phyloP scores from a whole-genome alignment of 176 grass and related monocot species.

The Triticum urartu region DNA sequence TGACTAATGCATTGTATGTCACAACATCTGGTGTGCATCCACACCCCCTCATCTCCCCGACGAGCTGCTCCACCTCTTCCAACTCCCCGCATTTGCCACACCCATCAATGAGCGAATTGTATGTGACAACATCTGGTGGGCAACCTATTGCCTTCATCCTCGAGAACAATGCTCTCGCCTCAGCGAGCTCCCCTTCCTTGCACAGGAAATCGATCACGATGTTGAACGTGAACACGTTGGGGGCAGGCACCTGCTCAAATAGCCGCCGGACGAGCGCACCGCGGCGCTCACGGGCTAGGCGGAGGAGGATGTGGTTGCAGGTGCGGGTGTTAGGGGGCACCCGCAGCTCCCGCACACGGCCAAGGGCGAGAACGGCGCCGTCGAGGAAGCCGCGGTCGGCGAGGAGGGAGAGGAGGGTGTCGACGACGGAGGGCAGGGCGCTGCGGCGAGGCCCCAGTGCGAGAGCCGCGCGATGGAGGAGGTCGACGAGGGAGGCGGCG shows the following conservation, averaged over 20 bases:
- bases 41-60: constrained; percentile 63
- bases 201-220: constrained; percentile 92
- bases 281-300: constrained; percentile 42
- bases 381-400: constrained; percentile 45
- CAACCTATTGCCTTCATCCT: constrained; percentile 79
- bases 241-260: constrained; percentile 57
- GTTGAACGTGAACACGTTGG: constrained; percentile 87
- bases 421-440: constrained; percentile 37
- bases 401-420: constrained; percentile 49
- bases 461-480: constrained; percentile 38
- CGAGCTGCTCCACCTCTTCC: constrained; percentile 55
- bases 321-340: constrained; percentile 76
- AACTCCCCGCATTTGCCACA: constrained; percentile 75
- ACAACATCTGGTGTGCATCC: constrained; percentile 66
- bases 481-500: constrained; percentile 47
- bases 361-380: constrained; percentile 52
- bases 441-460: constrained; percentile 32
- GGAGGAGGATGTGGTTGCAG: constrained; percentile 88
- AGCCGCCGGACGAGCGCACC: constrained; percentile 40
- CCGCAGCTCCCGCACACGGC: constrained; percentile 54
- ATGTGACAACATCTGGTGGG: constrained; percentile 72
- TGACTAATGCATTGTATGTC: constrained; percentile 83
- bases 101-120: constrained; percentile 90
- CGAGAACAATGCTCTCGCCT: constrained; percentile 43
- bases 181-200: constrained; percentile 69